Conservation (phyloP, 257 asterid species). For the Petunia secreta region DNA sequence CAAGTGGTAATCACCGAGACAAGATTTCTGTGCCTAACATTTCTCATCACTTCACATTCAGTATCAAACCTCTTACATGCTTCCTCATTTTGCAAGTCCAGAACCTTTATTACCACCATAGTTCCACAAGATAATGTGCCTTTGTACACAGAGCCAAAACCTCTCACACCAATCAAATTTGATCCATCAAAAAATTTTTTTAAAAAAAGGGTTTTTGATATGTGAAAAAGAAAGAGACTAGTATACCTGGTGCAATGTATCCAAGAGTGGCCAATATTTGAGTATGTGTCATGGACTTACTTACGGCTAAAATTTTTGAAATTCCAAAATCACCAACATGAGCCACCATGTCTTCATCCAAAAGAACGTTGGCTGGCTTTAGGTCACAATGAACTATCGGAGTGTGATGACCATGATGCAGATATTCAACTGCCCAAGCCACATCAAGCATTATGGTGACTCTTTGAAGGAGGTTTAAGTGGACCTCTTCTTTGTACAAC, state of each 20-base stretch:
- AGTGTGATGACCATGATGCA: conserved; percentile 36
- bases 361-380: conserved; percentile 42
- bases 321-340: conserved; percentile 40
- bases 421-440: conserved; percentile 44
- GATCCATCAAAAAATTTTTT: too few relatives aligned
- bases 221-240: background rate
- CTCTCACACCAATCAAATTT: conserved; percentile 37
- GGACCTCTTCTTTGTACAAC: conserved; percentile 27
- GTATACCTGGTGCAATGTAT: conserved; percentile 47
- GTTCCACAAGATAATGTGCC: too few relatives aligned
- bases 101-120: too few relatives aligned
- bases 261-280: conserved; percentile 43
- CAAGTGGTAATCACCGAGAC: conserved; percentile 41
- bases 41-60: conserved; percentile 36
- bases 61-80: background rate
- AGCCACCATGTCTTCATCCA: conserved; percentile 40
- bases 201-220: background rate
- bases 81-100: too few relatives aligned
- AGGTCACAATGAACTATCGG: conserved; percentile 46
- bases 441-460: conserved; percentile 41
- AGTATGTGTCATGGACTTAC: conserved; percentile 26
- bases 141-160: conserved; percentile 12
- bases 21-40: conserved; percentile 42
- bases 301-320: conserved; percentile 33
- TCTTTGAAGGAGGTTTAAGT: conserved; percentile 31